A percentile compares a stretch with the other conserved stretches of the same genome.
phyloP scores from a whole-genome alignment of 108 stramenopile species.

The Parietichytrium sp. region DNA sequence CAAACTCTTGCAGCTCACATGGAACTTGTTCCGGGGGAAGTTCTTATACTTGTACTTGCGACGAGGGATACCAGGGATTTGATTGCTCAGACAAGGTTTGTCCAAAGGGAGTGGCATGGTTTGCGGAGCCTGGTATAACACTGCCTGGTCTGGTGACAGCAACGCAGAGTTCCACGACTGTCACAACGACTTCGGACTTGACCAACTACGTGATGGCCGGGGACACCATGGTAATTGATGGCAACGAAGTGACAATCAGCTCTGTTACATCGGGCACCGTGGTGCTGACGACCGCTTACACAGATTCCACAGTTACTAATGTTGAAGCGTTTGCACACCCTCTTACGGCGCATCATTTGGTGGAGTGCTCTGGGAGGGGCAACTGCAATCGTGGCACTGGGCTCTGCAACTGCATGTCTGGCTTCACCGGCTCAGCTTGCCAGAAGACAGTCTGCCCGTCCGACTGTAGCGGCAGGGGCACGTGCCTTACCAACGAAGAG shows the following conservation, averaged over 20 bases:
- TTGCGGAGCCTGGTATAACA: slow-evolving; percentile 31
- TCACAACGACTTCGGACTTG: neutral
- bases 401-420: slow-evolving; percentile 50
- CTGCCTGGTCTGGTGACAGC: neutral
- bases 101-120: slow-evolving; percentile 38
- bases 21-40: neutral
- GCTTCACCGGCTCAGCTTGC: slow-evolving; percentile 56
- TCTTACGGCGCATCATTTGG: slow-evolving; percentile 47
- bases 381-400: slow-evolving; percentile 61
- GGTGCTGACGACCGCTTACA: neutral
- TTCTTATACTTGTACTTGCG: slow-evolving; percentile 6
- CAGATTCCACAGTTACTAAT: neutral
- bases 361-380: slow-evolving; percentile 70
- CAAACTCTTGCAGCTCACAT: neutral
- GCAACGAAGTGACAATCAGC: neutral
- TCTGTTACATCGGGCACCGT: neutral
- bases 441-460: slow-evolving; percentile 62
- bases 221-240: slow-evolving; percentile 17
- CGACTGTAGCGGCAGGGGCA: slow-evolving; percentile 70
- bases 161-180: neutral
- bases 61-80: neutral
- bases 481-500: slow-evolving; percentile 66
- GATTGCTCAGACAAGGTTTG: slow-evolving; percentile 1
- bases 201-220: neutral
- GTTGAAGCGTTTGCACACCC: neutral